A percentile compares a stretch with the other conserved stretches of the same genome.
These are phyloP conservation scores for Exophiala viscosa DNA, from an alignment of 2,329 filamentous ascomycete genomes.

Conservation along the genomic window DNA sequence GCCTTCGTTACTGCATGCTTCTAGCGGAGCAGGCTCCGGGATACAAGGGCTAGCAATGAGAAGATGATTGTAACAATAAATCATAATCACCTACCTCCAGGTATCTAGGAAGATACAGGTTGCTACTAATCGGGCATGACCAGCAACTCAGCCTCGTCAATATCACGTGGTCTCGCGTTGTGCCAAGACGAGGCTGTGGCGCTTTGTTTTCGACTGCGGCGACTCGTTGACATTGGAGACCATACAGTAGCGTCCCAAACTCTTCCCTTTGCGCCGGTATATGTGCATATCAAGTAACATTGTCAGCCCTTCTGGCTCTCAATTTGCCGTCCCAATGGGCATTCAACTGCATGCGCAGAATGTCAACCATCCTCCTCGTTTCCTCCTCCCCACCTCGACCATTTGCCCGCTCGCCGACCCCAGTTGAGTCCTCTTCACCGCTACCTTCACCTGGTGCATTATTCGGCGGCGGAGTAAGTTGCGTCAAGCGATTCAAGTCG, in stretches of 20 bases:
- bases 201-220: background rate
- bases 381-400: constrained; percentile 40
- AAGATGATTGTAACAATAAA: too few species aligned
- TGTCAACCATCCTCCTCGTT: constrained; percentile 38
- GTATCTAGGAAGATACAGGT: too few species aligned
- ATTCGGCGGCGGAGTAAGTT: constrained; percentile 14
- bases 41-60: too few species aligned
- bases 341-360: constrained; percentile 22
- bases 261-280: background rate
- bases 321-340: constrained; percentile 20
- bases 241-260: background rate
- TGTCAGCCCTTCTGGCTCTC: constrained; percentile 15
- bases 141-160: background rate
- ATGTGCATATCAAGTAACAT: background rate
- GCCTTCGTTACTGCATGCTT: too few species aligned
- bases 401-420: constrained; percentile 33
- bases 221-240: background rate
- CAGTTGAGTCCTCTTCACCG: constrained; percentile 29
- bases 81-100: too few species aligned
- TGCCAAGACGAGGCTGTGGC: background rate
- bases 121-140: background rate
- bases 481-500: constrained; percentile 16
- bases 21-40: too few species aligned
- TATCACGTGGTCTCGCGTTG: constrained; percentile 7
- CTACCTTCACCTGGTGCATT: constrained; percentile 31